phyloP scores from a whole-genome alignment of 2,329 filamentous ascomycete genomes.

The Colletotrichum cuscutae region DNA sequence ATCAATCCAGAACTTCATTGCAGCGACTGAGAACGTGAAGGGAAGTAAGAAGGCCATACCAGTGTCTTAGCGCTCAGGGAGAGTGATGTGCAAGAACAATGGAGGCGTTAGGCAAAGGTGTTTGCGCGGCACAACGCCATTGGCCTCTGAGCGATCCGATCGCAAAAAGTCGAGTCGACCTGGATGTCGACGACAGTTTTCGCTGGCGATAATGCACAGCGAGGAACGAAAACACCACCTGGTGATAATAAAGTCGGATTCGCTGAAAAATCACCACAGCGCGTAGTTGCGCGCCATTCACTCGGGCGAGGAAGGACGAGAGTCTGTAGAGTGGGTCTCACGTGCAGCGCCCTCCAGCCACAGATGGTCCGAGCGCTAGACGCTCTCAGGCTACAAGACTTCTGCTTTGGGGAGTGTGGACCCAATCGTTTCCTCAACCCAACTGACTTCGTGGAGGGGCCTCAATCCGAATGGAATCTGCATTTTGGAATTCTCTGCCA shows the following conservation, averaged over 20 bases:
- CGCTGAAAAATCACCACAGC: constrained; percentile 34
- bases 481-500: background rate
- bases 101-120: constrained; percentile 22
- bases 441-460: background rate
- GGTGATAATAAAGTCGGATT: constrained; percentile 22
- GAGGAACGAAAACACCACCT: constrained; percentile 3
- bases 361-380: constrained; percentile 24
- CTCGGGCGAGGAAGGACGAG: constrained; percentile 22
- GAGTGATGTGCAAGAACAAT: constrained; percentile 26
- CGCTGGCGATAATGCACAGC: constrained; percentile 8
- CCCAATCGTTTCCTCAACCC: background rate
- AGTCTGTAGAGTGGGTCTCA: constrained; percentile 36
- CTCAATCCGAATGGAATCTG: background rate
- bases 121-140: constrained; percentile 16
- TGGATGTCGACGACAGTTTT: constrained; percentile 8
- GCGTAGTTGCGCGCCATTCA: constrained; percentile 32
- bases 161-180: background rate
- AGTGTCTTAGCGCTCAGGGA: constrained; percentile 21
- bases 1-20: background rate
- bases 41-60: constrained; percentile 21
- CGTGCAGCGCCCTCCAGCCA: constrained; percentile 35
- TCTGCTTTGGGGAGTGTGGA: constrained; percentile 2
- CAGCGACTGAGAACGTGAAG: background rate
- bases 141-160: constrained; percentile 11
- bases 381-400: constrained; percentile 2